Percentiles rank a stretch among this genome's conserved stretches.
Conservation (phyloP, 2,329 filamentous ascomycete species). For the Ilyonectria mors-panacis region DNA sequence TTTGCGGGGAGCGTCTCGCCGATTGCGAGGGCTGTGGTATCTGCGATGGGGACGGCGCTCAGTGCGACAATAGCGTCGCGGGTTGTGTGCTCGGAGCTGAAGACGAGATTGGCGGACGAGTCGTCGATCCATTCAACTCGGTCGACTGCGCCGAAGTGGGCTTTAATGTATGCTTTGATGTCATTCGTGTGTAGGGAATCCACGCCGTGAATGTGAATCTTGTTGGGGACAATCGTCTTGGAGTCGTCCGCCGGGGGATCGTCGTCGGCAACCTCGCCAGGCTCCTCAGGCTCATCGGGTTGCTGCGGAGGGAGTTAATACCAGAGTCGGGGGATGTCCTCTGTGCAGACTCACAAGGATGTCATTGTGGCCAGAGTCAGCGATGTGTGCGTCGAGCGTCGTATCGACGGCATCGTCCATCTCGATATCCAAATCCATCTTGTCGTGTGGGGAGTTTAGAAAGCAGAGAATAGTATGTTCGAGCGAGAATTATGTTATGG, state of each 20-base stretch:
- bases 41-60: conserved; percentile 65
- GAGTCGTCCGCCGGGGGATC: conserved; percentile 47
- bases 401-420: conserved; percentile 74
- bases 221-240: conserved; percentile 60
- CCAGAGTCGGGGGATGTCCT: background rate
- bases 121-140: conserved; percentile 97
- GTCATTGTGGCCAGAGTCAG: conserved; percentile 52
- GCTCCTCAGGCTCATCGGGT: conserved; percentile 55
- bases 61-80: conserved; percentile 70
- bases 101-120: conserved; percentile 88
- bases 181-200: conserved; percentile 86
- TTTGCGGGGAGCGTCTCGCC: conserved; percentile 80
- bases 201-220: conserved; percentile 88
- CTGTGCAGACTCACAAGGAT: conserved; percentile 53
- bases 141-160: conserved; percentile 74
- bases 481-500: background rate
- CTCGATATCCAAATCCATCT: conserved; percentile 79
- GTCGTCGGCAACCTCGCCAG: conserved; percentile 57
- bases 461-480: background rate
- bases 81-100: conserved; percentile 69
- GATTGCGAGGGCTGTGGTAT: conserved; percentile 69
- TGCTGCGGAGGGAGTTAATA: conserved; percentile 48
- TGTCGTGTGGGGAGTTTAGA: conserved; percentile 40
- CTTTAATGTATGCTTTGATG: conserved; percentile 80
- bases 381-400: conserved; percentile 45